Conservation (phyloP, 768 basidiomycete species). For the Jaapia argillacea region DNA sequence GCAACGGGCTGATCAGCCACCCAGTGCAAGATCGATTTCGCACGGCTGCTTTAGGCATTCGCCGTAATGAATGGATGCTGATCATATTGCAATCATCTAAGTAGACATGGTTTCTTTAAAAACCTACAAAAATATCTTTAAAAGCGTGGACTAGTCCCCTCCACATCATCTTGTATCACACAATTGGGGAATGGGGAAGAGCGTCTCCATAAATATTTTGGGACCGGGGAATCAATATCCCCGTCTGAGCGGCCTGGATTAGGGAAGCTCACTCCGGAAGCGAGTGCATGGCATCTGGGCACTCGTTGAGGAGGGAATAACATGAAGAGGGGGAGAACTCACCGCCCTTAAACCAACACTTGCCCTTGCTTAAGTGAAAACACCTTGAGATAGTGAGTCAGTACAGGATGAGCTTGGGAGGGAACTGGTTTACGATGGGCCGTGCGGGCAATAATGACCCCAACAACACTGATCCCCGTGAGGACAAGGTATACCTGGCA, state of each 20-base stretch:
- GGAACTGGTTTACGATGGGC: conserved; percentile 24
- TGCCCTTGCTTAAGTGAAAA: conserved; percentile 65
- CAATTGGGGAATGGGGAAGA: too few relatives aligned
- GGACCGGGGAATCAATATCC: too few relatives aligned
- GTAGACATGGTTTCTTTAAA: too few relatives aligned
- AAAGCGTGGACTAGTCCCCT: too few relatives aligned
- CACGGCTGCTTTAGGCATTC: conserved; percentile 45
- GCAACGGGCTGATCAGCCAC: not conserved
- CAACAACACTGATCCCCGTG: conserved; percentile 71
- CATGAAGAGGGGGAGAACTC: conserved; percentile 11
- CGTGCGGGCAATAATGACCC: conserved; percentile 78
- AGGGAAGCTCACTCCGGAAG: too few relatives aligned
- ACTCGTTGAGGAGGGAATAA: not conserved
- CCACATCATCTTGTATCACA: too few relatives aligned
- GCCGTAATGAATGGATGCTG: conserved; percentile 22
- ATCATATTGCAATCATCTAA: too few relatives aligned
- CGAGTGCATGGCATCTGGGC: not conserved
- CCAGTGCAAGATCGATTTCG: conserved; percentile 50
- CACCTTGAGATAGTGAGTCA: conserved; percentile 8
- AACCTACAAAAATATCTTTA: too few relatives aligned
- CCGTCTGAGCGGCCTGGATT: too few relatives aligned
- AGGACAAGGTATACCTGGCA: conserved; percentile 59
- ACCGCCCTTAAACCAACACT: conserved; percentile 83
- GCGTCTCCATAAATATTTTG: too few relatives aligned
- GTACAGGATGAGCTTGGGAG: not conserved